Conservation (phyloP, 805 yeast genomes). For the Candida nemodendra region DNA sequence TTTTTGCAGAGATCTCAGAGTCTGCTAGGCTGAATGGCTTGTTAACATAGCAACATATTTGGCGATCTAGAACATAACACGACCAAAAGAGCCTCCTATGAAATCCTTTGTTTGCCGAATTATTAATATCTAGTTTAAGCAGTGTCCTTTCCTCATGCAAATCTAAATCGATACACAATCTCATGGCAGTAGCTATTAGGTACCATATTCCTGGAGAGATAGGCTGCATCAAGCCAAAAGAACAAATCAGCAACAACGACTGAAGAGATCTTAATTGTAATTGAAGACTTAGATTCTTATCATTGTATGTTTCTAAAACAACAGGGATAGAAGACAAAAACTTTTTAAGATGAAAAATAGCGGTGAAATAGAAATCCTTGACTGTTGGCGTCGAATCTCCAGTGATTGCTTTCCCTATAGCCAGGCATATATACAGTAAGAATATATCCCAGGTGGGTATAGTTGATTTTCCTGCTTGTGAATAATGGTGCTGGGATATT, state of each 20-base stretch:
- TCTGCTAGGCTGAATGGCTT: conserved; percentile 49
- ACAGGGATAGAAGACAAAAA: conserved; percentile 13
- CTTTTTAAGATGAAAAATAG: conserved; percentile 13
- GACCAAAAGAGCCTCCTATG: conserved; percentile 43
- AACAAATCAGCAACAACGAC: conserved; percentile 38
- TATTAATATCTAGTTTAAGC: too few relatives aligned
- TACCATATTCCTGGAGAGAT: conserved; percentile 50
- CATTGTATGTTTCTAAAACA: conserved; percentile 1
- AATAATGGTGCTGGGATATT: conserved; percentile 6
- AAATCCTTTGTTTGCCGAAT: too few relatives aligned
- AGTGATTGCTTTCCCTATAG: conserved; percentile 20
- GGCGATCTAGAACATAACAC: conserved; percentile 45
- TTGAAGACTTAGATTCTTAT: background rate
- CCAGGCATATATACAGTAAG: conserved; percentile 12
- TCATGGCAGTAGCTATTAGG: conserved; percentile 41
- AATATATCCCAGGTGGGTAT: conserved; percentile 13
- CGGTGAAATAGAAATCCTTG: conserved; percentile 11
- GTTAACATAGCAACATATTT: conserved; percentile 45
- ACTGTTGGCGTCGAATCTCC: conserved; percentile 11
- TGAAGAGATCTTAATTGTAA: conserved; percentile 37
- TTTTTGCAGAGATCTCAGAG: conserved; percentile 14
- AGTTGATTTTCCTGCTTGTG: conserved; percentile 1
- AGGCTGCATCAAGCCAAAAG: conserved; percentile 46
- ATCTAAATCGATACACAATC: conserved; percentile 44
- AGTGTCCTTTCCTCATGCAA: conserved; percentile 38